These are phyloP conservation scores for Yamadazyma aaseri DNA, from an alignment of 1,139 yeast genomes.

Conservation along the genomic window DNA sequence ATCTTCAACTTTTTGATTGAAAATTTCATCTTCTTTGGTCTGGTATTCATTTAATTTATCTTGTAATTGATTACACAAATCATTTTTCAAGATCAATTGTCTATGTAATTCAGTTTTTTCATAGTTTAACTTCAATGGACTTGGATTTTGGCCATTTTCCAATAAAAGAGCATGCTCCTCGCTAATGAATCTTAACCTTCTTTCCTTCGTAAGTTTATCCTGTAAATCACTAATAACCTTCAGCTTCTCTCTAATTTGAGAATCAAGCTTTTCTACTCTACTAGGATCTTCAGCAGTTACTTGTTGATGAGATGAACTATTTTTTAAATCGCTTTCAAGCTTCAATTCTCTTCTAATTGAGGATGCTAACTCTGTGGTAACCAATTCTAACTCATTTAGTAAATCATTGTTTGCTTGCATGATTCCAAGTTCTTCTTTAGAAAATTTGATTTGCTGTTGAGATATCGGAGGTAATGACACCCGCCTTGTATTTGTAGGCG, in stretches of 20 bases:
- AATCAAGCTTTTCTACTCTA: slow-evolving; percentile 17
- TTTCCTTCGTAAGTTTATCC: slow-evolving; percentile 59
- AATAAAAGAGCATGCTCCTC: slow-evolving; percentile 64
- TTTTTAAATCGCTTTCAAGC: slow-evolving; percentile 48
- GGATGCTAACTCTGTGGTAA: slow-evolving; percentile 69
- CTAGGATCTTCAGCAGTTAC: slow-evolving; percentile 4
- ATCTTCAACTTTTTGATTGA: slow-evolving; percentile 14
- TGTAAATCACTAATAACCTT: slow-evolving; percentile 51
- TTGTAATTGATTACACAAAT: slow-evolving; percentile 42
- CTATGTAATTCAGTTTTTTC: slow-evolving; percentile 54
- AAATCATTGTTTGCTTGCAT: slow-evolving; percentile 59
- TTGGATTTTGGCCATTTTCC: slow-evolving; percentile 56
- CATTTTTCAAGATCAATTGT: slow-evolving; percentile 48
- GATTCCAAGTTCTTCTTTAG: slow-evolving; percentile 61
- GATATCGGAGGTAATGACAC: slow-evolving; percentile 9
- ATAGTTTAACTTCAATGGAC: slow-evolving; percentile 54
- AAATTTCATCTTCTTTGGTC: slow-evolving; percentile 12
- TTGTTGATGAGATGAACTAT: slow-evolving; percentile 6
- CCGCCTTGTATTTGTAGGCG: slow-evolving; percentile 12
- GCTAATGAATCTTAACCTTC: slow-evolving; percentile 62
- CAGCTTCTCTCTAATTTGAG: slow-evolving; percentile 43
- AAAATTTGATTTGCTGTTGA: slow-evolving; percentile 28
- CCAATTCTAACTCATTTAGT: slow-evolving; percentile 61
- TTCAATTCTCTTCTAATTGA: slow-evolving; percentile 66
- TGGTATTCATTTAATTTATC: slow-evolving; percentile 39